Base-by-base conservation (phyloP, 495 filamentous ascomycete species). In the Neurospora sp. region DNA sequence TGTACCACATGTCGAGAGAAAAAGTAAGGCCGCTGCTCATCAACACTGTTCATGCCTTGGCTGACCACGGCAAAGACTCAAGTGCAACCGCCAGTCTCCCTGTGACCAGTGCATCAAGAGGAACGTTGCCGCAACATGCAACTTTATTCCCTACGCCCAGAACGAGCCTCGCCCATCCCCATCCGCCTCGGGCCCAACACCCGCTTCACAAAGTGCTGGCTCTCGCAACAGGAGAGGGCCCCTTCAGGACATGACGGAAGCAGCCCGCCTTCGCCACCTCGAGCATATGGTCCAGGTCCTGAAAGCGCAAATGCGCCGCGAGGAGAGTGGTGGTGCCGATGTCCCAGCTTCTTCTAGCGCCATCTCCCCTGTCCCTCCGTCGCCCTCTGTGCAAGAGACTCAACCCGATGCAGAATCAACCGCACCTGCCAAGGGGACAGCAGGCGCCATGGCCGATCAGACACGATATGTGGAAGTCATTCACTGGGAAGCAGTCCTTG, bases 1-100 rank as follows among this genome's bases (percentile, higher is more conserved):
- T 88, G 86, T 77, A 88, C 85, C 14, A 82, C 82, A 18, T 88
- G 86, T 74, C 80, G 86, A 74, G 81, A 78, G 53, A 83, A 86
- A 69, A 88, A 88, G 86, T 87, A 76, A 74, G 83, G 40, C 39
- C 47, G 9, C 45, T 39, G 27, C 45, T 39, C 18, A 18, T 22
- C 6, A 37, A 16, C 71, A n/a, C 35, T 70, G n/a, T 47, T 6
- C 37, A 59, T 1, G 40, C 42, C 42, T 35, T 70, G 42, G 31
- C 71, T 70, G 31, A 39, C 20, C 2, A 16, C n/a, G 22, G 31
- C 16, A 20, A 72, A 87, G 86, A 75, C 78, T 87, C 16, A 88
- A 86, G 81, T 87, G 86, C 74, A 83, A 85, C 70, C 86, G 86
- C 68, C 82, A 81, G 16, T 77, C 84, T 44, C 86, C 86, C 2